Base-by-base conservation (phyloP, 768 basidiomycete species). In the Tulasnella sp. region DNA sequence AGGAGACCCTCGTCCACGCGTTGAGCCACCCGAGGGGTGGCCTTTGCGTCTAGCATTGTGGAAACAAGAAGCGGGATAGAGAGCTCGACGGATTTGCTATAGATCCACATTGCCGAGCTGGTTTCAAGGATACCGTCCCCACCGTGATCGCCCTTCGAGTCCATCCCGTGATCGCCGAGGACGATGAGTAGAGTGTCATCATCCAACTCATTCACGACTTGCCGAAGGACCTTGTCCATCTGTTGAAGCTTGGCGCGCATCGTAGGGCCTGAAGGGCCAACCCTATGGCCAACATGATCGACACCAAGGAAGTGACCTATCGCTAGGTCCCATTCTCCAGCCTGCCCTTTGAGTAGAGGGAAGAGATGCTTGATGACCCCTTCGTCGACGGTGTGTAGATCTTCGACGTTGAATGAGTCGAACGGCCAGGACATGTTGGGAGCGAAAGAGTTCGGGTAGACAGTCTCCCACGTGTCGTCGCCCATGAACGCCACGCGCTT, bases 371-470 rank as follows among this genome's bases (percentile, higher is more conserved):
- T 67, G 38, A 88, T 85, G 58, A 98, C 93, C 7, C 95, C 95
- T 53, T 86, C 76, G 67, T 99, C 96, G 49, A 98, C 96, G 0
- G 90, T 86, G 67, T 99, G 93, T 2, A 99, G 77, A 69, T 98
- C 96, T 70, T 98, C 96, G 61, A 99, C 96, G 70, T 98, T 93
- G 78, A 99, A 98, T 0, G 93, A 96, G 71, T 96, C 94, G 68
- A 83, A 98, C 0, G 94, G 85, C 67, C 82, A 86, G 0, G 85
- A 77, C 76, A 87, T 82, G 66, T 88, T 83, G 13, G 74, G 70
- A 27, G 78, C 75, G 65, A 97, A 92, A 3, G 81, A 73, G 54
- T 79, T 73, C 0, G 94, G 90, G 68, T 93, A 99, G 11, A 94
- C 80, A 1, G 84, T 80, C 71, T 87, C 80, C 96, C 96, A 99